Evolutionary conservation across 1,284 basidiomycete species (phyloP).

Genomic region (Porodaedalea pini): DNA sequence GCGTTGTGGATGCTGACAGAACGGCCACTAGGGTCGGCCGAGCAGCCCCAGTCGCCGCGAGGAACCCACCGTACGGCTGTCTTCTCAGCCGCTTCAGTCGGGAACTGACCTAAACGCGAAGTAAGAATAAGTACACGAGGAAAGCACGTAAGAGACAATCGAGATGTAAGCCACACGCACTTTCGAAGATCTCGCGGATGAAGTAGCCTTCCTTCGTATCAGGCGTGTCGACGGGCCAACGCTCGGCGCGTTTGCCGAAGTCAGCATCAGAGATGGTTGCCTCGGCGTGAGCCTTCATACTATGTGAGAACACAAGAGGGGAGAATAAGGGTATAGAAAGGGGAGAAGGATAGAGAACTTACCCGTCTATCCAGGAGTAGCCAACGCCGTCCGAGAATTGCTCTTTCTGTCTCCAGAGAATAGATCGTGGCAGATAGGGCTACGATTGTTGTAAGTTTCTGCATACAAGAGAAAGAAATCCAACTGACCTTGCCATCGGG

Average conservation of each 20-base stretch:
- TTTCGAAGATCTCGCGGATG: conserved; percentile 92
- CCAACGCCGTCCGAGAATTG: conserved; percentile 99
- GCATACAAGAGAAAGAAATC: conserved; percentile 12
- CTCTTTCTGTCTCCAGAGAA: conserved; percentile 99
- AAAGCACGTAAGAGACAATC: conserved; percentile 7
- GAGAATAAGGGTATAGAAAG: neutral
- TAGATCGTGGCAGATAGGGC: conserved; percentile 92
- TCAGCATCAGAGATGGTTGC: conserved; percentile 76
- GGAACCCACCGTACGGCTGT: conserved; percentile 98
- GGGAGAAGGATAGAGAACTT: conserved; percentile 24
- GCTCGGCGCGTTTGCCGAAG: conserved; percentile 70
- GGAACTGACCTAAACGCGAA: conserved; percentile 62
- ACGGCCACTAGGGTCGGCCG: conserved; percentile 91
- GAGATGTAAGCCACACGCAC: conserved; percentile 35
- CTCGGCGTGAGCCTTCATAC: conserved; percentile 89
- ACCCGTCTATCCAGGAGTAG: conserved; percentile 99
- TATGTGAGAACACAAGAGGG: conserved; percentile 28
- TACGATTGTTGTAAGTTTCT: conserved; percentile 39
- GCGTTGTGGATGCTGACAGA: conserved; percentile 95
- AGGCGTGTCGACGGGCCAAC: conserved; percentile 83
- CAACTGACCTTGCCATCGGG: conserved; percentile 74
- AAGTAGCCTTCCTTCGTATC: conserved; percentile 98
- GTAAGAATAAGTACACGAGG: conserved; percentile 4
- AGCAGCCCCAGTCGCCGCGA: conserved; percentile 94
- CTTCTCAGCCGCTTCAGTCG: conserved; percentile 78